Base-by-base conservation (phyloP, 805 yeast species). In the Teunomyces kruisii region DNA sequence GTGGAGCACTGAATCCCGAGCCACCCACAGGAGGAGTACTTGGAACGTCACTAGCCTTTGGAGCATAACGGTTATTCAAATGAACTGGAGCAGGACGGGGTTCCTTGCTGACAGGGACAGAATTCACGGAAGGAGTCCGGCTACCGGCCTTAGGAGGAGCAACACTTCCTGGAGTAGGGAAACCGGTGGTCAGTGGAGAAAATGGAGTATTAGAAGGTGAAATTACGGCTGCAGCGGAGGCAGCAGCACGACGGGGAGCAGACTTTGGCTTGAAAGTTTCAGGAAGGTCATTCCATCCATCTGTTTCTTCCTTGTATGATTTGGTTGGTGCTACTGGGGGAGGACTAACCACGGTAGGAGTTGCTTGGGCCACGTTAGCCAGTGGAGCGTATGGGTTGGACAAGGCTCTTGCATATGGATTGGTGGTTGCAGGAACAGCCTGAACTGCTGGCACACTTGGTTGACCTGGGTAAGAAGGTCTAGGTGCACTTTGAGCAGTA, bases 221-320 rank as follows among this genome's bases (percentile, higher is more conserved):
- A 4, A 54, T 22, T 12, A 17, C 28, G 9, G 38, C 28, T 1
- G 38, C 38, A 8, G 40, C 40, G n/a, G 42, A 60, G 12, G 62
- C 67, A 13, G 72, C 67, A 26, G 75, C 68, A 31, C 76, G 68
- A 42, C 76, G 76, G 8, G 75, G 63, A 24, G 65, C 58, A 1
- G 68, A 58, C 49, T 63, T 64, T 2, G 62, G 56, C 43, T 75
- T 75, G 65, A 76, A 76, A 8, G 74, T 65, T 9, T 78, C 73
- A 40, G 89, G 88, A 48, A 84, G 65, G 57, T 83, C 88, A 54
- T 83, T 83, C 88, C 89, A 83, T 3, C 88, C 88, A 31, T 83
- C 87, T 31, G 78, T 78, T 35, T 79, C 79, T 43, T 63, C 65
- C 45, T 73, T 76, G 47, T 53, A 54, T 51, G 54, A 19, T 59